Conservation (phyloP, 768 basidiomycete genomes). For the Rhodocollybia butyracea region DNA sequence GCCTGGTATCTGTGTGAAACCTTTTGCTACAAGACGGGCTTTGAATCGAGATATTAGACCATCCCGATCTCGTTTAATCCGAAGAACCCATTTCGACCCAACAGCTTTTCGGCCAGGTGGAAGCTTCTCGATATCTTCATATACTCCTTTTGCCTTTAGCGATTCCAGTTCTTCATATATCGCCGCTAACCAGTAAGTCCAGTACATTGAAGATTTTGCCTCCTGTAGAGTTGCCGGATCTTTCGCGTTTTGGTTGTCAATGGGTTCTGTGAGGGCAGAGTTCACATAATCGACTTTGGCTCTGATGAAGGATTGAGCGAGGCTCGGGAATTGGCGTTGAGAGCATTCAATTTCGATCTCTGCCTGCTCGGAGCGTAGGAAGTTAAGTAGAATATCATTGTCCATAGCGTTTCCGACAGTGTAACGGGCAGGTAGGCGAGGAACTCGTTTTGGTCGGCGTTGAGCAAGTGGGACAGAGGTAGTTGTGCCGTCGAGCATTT, state of each 20-base stretch:
- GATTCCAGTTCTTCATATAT: conserved; percentile 21
- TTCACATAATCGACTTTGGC: conserved; percentile 5
- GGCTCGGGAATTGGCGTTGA: background rate
- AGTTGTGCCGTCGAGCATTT: background rate
- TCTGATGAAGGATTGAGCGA: background rate
- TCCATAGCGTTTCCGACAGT: background rate
- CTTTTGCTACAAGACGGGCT: too few species aligned
- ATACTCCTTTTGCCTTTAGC: conserved; percentile 15
- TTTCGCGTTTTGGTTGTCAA: conserved; percentile 10
- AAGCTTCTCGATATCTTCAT: conserved; percentile 12
- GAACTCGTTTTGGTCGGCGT: background rate
- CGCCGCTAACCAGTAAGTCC: conserved; percentile 11
- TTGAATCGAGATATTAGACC: too few species aligned
- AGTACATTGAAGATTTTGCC: conserved; percentile 20
- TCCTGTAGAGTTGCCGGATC: conserved; percentile 13
- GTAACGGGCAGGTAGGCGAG: background rate
- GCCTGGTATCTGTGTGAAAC: too few species aligned
- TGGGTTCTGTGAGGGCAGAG: conserved; percentile 9
- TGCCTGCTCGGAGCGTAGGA: background rate
- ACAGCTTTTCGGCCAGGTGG: conserved; percentile 13
- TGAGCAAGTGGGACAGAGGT: background rate
- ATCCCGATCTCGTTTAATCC: conserved; percentile 11
- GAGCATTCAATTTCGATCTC: background rate
- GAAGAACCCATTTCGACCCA: conserved; percentile 18
- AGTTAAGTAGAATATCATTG: background rate